These are phyloP conservation scores for Diddensiella transvaalensis DNA, from an alignment of 805 yeast genomes.

Conservation along the genomic window DNA sequence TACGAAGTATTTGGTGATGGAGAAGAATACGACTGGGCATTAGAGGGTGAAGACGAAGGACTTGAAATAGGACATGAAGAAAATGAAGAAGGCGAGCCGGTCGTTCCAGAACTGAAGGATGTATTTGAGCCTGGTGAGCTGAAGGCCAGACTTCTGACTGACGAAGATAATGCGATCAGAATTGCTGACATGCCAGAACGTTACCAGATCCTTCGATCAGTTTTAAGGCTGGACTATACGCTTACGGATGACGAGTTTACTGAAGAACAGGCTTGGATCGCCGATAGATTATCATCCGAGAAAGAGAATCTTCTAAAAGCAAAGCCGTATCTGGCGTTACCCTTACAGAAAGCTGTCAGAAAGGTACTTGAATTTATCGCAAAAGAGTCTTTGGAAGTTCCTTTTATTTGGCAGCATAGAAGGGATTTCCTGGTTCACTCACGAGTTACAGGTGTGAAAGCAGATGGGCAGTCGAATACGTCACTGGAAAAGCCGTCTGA, in stretches of 20 bases:
- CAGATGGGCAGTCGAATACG: slow-evolving; percentile 8
- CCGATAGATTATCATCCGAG: slow-evolving; percentile 57
- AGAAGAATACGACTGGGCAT: slow-evolving; percentile 96
- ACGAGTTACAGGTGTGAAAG: slow-evolving; percentile 33
- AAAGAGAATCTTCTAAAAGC: slow-evolving; percentile 46
- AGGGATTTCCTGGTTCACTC: slow-evolving; percentile 77
- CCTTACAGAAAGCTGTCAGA: slow-evolving; percentile 64
- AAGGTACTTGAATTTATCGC: slow-evolving; percentile 68
- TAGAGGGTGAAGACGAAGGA: slow-evolving; percentile 80
- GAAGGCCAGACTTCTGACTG: slow-evolving; percentile 85
- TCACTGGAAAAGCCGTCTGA: slow-evolving; percentile 36
- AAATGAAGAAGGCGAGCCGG: slow-evolving; percentile 38
- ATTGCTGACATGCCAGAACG: slow-evolving; percentile 89
- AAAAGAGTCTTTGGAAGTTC: slow-evolving; percentile 81
- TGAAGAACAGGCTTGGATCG: slow-evolving; percentile 77
- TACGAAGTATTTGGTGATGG: slow-evolving; percentile 97
- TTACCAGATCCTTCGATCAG: slow-evolving; percentile 70
- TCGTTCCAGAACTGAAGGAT: slow-evolving; percentile 63
- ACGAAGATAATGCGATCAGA: slow-evolving; percentile 84
- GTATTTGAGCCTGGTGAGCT: slow-evolving; percentile 94
- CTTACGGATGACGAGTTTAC: slow-evolving; percentile 65
- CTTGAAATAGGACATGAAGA: slow-evolving; percentile 34
- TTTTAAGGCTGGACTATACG: slow-evolving; percentile 60
- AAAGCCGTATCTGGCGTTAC: slow-evolving; percentile 32
- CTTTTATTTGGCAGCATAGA: slow-evolving; percentile 92